Evolutionary conservation across 805 yeast genomes (phyloP), one percentile per base, ranked within the genome.

Genomic region (Saccharomycopsis selenospora): DNA sequence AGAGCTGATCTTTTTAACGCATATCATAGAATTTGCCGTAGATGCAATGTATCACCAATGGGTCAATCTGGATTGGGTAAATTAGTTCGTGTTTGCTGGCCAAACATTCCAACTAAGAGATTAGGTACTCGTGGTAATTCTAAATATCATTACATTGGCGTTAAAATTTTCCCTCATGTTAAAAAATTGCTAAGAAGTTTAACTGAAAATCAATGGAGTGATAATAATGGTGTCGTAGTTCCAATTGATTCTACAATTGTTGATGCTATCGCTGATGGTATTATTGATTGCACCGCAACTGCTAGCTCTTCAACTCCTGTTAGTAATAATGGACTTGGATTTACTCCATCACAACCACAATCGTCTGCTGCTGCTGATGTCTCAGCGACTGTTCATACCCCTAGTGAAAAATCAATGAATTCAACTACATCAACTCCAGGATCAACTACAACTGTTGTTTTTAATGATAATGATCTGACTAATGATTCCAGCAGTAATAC

Each of bases 81-180:
- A 58, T 66, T 83, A 40, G 86, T 85, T 17, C 70, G 81, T 50
- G 67, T 80, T 3, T 64, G 78, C 3, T 83, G 75, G 57, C 93
- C 95, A 0, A 68, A 70, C 47, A 68, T 86, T 52, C 78, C 80
- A 26, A 84, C 93, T 0, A 73, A 95, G 54, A 72, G 96, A 47
- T 68, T 88, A 46, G 96, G 96, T 1, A 77, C 81, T 62, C 71
- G 95, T 44, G 90, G 90, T 2, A 84, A 82, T 59, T 80, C 91
- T 18, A 83, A 83, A 60, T 89, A 89, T 63, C 95, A 87, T 61
- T 88, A 86, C 59, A 84, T 91, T 63, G 95, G 95, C 2, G 69
- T 83, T 27, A 69, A 69, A 51, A 54, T 68, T 2, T 24, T 20
- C 8, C 29, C 22, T 8, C 13, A 33, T 24, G 36, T 43, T 2